Evolutionary conservation across 441 rosid genomes (phyloP).

Genomic region (Populus hybrid): DNA sequence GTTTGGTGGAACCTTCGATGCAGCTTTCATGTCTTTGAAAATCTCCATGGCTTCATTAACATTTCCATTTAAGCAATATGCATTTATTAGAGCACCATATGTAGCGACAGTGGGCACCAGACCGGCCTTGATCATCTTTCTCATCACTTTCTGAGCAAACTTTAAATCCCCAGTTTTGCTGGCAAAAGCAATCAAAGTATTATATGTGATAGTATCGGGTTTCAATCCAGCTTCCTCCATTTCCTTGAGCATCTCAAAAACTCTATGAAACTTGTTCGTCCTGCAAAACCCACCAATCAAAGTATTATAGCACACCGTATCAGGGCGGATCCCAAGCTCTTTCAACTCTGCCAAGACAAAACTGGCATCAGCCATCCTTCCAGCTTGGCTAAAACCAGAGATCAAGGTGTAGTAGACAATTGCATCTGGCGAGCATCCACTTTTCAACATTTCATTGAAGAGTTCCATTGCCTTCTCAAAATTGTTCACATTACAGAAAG

Average conservation of each 20-base stretch:
- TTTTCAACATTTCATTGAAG: slow-evolving; percentile 46
- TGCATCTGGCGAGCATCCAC: slow-evolving; percentile 52
- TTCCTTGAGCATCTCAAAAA: slow-evolving; percentile 51
- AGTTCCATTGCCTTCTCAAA: slow-evolving; percentile 53
- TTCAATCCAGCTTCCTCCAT: slow-evolving; percentile 53
- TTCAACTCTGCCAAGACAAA: slow-evolving; percentile 41
- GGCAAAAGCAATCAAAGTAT: slow-evolving; percentile 53
- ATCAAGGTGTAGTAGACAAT: slow-evolving; percentile 59
- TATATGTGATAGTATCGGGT: slow-evolving; percentile 58
- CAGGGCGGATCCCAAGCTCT: slow-evolving; percentile 56
- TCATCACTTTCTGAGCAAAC: slow-evolving; percentile 37
- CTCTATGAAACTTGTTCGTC: slow-evolving; percentile 47
- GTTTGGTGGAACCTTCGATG: slow-evolving; percentile 49
- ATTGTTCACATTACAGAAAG: slow-evolving; percentile 57
- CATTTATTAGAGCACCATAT: slow-evolving; percentile 58
- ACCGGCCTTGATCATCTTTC: slow-evolving; percentile 47
- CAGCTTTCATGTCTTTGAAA: slow-evolving; percentile 44
- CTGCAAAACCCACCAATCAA: slow-evolving; percentile 58
- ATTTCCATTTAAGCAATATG: slow-evolving; percentile 47
- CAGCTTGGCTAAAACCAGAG: slow-evolving; percentile 54
- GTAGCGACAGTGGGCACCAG: slow-evolving; percentile 54
- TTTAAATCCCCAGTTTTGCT: slow-evolving; percentile 41
- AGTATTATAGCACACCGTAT: slow-evolving; percentile 57
- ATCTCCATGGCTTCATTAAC: slow-evolving; percentile 57
- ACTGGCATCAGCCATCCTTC: slow-evolving; percentile 60